A percentile compares a stretch with the other conserved stretches of the same genome.
Conservation (phyloP, 805 yeast genomes). For the Kuraishia ogatae region DNA sequence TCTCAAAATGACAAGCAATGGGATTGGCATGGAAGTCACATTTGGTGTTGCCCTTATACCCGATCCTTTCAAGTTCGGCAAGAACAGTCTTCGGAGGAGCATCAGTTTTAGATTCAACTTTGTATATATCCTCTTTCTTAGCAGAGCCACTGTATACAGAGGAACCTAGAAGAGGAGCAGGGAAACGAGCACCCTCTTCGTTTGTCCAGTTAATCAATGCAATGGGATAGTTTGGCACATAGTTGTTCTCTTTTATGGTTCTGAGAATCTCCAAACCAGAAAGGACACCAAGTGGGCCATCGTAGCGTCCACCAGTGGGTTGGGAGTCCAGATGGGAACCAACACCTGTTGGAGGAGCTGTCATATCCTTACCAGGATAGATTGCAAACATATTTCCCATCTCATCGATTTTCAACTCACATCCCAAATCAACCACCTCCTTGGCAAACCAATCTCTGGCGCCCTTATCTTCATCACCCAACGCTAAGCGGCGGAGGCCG, state of each 20-base stretch:
- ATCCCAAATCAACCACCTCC: constrained; percentile 45
- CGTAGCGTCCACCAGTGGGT: constrained; percentile 72
- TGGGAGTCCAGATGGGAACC: constrained; percentile 74
- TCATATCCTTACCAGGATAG: constrained; percentile 43
- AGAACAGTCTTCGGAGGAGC: constrained; percentile 36
- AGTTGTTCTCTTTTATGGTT: constrained; percentile 51
- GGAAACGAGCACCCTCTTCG: constrained; percentile 73
- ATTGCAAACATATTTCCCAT: constrained; percentile 64
- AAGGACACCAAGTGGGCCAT: constrained; percentile 63
- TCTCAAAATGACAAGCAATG: constrained; percentile 60
- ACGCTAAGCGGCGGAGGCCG: constrained; percentile 59
- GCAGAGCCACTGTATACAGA: constrained; percentile 56
- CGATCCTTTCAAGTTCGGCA: constrained; percentile 50
- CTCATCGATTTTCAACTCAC: constrained; percentile 49
- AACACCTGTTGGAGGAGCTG: constrained; percentile 48
- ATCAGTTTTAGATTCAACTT: constrained; percentile 46
- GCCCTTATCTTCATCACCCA: constrained; percentile 50
- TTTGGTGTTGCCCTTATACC: constrained; percentile 45
- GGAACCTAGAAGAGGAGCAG: constrained; percentile 58
- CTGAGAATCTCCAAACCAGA: constrained; percentile 60
- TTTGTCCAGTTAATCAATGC: constrained; percentile 64
- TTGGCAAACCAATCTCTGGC: constrained; percentile 59
- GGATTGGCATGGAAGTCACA: constrained; percentile 44
- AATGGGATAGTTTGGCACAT: constrained; percentile 54
- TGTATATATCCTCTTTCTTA: constrained; percentile 38